These are phyloP conservation scores for Yueomyces sp. DNA, from an alignment of 805 yeast genomes.

Conservation along the genomic window DNA sequence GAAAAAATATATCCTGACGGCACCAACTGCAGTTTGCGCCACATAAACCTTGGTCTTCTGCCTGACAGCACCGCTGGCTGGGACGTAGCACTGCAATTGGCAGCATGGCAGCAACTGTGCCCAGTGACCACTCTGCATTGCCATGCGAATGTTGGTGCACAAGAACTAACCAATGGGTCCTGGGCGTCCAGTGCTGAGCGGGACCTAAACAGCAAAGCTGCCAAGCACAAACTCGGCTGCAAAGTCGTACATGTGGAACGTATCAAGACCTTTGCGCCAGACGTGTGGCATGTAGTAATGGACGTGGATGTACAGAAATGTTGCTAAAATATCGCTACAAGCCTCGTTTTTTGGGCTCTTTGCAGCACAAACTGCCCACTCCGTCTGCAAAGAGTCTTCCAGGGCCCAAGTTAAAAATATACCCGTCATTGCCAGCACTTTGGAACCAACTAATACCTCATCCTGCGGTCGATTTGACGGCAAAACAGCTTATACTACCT, in stretches of 20 bases:
- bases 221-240: background rate
- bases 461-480: too few relatives aligned
- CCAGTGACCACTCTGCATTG: slow-evolving; percentile 36
- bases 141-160: slow-evolving; percentile 56
- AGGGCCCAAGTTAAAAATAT: too few relatives aligned
- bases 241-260: slow-evolving; percentile 33
- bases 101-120: slow-evolving; percentile 5
- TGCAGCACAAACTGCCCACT: too few relatives aligned
- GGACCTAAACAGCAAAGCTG: background rate
- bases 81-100: slow-evolving; percentile 28
- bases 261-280: slow-evolving; percentile 82
- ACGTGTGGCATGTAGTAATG: slow-evolving; percentile 63
- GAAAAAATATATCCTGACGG: slow-evolving; percentile 2
- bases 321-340: too few relatives aligned
- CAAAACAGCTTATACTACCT: too few relatives aligned
- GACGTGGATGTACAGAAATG: slow-evolving; percentile 22
- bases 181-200: slow-evolving; percentile 4
- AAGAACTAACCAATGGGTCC: slow-evolving; percentile 23
- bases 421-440: too few relatives aligned
- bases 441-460: too few relatives aligned
- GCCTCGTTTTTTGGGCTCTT: too few relatives aligned
- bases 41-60: slow-evolving; percentile 66
- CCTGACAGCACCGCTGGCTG: slow-evolving; percentile 60
- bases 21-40: slow-evolving; percentile 25
- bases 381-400: too few relatives aligned